These are phyloP conservation scores for Phytophthora tentaculata DNA, from an alignment of 352 stramenopile genomes.

Conservation along the genomic window DNA sequence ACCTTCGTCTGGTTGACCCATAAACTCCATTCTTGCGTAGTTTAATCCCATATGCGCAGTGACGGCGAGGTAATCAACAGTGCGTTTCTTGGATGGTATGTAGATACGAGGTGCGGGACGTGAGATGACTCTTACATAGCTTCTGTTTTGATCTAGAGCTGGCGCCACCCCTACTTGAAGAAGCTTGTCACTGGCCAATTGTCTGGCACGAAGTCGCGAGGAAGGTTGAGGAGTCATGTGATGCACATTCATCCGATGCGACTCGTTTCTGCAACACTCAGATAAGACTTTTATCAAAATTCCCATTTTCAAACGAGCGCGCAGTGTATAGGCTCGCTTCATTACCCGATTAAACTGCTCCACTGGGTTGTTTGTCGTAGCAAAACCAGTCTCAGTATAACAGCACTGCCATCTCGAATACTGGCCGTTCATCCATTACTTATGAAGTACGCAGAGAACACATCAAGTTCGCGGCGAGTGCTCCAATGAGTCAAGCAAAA, in stretches of 20 bases:
- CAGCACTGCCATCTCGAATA: not conserved
- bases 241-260: not conserved
- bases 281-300: not conserved
- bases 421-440: not conserved
- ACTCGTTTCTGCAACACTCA: not conserved
- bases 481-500: not conserved
- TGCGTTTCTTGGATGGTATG: not conserved
- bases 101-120: not conserved
- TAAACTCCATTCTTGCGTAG: too few species aligned
- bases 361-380: conserved; percentile 7
- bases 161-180: not conserved
- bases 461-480: not conserved
- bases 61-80: too few species aligned
- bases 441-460: not conserved
- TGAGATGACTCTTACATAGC: not conserved
- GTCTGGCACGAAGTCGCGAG: not conserved
- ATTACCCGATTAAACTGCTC: conserved; percentile 25
- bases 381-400: not conserved
- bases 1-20: too few species aligned
- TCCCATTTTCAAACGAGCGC: conserved; percentile 13
- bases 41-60: too few species aligned
- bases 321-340: conserved; percentile 27
- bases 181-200: not conserved
- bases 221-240: not conserved
- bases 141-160: not conserved